Evolutionary conservation across 2,329 filamentous ascomycete genomes (phyloP), one percentile per base, ranked within the genome.

Genomic region (Chrysosporium queenslandicum): DNA sequence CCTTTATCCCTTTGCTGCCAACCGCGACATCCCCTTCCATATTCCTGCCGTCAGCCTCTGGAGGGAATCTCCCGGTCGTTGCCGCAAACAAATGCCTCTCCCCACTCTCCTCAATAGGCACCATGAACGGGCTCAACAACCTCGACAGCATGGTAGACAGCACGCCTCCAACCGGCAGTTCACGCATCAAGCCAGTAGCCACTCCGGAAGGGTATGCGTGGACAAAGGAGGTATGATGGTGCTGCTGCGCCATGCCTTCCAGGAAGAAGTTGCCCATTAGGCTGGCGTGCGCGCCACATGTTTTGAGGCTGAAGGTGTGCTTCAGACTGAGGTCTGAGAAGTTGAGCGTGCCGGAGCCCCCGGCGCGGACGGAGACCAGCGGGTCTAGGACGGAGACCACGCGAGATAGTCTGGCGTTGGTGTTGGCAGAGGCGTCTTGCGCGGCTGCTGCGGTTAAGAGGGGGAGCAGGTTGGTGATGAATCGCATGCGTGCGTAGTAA

Each of bases 361-460:
- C 69, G 20, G 76, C 75, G 8, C 51, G 63, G n/a, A 67, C 62
- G 0, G 54, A 43, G 36, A 50, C 52, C 14, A 49, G 18, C 18
- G 71, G 74, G 1, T 72, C 74, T 1, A 78, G 68, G 21, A 82
- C 71, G 16, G 68, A 74, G 40, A 82, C 68, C 12, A 81, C 75
- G 12, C 79, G 75, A 1, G 74, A 71, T 23, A 80, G 70, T 27
- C 49, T 52, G 12, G 54, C 53, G n/a, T 55, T 57, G 18, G 45
- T 43, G 25, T 55, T 56, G 14, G 51, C 59, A 14, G 63, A 64
- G 14, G 63, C 27, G 1, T 8, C 50, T 39, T 52, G 27, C 43
- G 59, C 53, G 6, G 58, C 48, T n/a, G 58, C 48, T n/a, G 55
- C 53, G 18, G 51, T 57, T n/a, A 64, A 53, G 18, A 61, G 60